Base-by-base conservation (phyloP, 2,329 filamentous ascomycete species). In the Bipolaris cookei region DNA sequence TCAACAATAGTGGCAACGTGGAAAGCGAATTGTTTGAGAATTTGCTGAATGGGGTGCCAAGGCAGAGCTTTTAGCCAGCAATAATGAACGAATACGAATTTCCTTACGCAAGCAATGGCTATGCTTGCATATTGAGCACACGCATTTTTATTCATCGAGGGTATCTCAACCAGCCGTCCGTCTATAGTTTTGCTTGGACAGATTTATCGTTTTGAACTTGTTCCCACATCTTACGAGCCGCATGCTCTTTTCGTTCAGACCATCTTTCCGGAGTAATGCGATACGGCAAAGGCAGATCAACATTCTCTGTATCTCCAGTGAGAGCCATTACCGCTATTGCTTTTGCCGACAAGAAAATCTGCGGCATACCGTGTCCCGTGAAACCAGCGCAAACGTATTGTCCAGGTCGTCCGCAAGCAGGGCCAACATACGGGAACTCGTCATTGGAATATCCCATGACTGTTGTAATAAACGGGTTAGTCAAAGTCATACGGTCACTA, bases 341-440 rank as follows among this genome's bases (percentile, higher is more conserved):
- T 60, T 79, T 77, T 5, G 73, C 75, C 0, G 76, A 68, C 0
- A 82, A 37, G n/a, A 61, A 63, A 1, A 63, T 54, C 25, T 61
- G 52, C 11, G 63, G 61, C 64, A 67, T 67, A 14, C 64, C 64
- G 38, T 65, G 62, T 7, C 64, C 64, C 5, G 50, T 64, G 50
- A 65, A 67, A 1, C 64, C 64, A 6, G 60, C 64, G n/a, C 58
- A 56, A 6, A 67, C 54, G 48, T 61, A 67, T 30, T 62, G 56
- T 16, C 58, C 58, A 2, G 46, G 28, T 23, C 45, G 56, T 2
- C 41, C 59, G 8, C 46, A 56, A 20, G 57, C 52, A 20, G 58
- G 42, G 0, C 58, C 62, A 2, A 64, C 56, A 35, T 64, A 54
- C 6, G 56, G 58, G 18, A 58, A 62, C 6, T 54, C 52, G 16